phyloP scores from a whole-genome alignment of 768 basidiomycete species.

The Termitomyces sp. region DNA sequence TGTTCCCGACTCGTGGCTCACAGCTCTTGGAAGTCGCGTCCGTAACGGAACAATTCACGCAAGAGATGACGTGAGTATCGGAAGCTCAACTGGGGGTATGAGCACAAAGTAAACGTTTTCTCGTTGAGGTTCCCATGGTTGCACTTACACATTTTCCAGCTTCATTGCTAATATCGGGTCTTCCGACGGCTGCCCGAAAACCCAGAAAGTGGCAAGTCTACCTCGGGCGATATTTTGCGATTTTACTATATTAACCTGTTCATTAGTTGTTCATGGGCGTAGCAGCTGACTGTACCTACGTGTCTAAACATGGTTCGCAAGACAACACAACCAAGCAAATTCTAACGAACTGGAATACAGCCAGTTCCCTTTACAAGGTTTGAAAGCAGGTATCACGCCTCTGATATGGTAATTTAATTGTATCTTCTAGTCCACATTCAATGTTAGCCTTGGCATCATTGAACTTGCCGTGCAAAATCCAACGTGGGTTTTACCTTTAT shows the following conservation, averaged over 20 bases:
- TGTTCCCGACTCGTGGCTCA: conserved; percentile 29
- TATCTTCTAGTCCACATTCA: conserved; percentile 58
- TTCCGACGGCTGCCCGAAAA: conserved; percentile 63
- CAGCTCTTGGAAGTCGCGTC: conserved; percentile 28
- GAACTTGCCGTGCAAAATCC: conserved; percentile 68
- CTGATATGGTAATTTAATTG: background rate
- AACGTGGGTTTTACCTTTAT: conserved; percentile 27
- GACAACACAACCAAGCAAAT: conserved; percentile 70
- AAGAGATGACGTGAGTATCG: conserved; percentile 54
- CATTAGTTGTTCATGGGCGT: conserved; percentile 72
- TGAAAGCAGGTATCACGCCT: background rate
- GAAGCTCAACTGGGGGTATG: conserved; percentile 33
- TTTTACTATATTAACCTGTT: background rate
- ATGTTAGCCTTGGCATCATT: conserved; percentile 78
- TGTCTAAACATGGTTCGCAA: conserved; percentile 52
- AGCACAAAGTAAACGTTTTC: conserved; percentile 43
- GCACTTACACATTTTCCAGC: conserved; percentile 29
- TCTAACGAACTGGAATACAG: conserved; percentile 75
- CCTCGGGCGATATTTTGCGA: background rate
- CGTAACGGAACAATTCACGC: conserved; percentile 30
- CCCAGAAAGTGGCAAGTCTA: conserved; percentile 58
- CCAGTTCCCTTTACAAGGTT: conserved; percentile 66
- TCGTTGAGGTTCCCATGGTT: background rate
- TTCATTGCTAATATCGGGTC: conserved; percentile 67
- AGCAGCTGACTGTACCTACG: conserved; percentile 83